Evolutionary conservation across 2,329 filamentous ascomycete genomes (phyloP).

Genomic region (Arthrobotrys sphaeroides): DNA sequence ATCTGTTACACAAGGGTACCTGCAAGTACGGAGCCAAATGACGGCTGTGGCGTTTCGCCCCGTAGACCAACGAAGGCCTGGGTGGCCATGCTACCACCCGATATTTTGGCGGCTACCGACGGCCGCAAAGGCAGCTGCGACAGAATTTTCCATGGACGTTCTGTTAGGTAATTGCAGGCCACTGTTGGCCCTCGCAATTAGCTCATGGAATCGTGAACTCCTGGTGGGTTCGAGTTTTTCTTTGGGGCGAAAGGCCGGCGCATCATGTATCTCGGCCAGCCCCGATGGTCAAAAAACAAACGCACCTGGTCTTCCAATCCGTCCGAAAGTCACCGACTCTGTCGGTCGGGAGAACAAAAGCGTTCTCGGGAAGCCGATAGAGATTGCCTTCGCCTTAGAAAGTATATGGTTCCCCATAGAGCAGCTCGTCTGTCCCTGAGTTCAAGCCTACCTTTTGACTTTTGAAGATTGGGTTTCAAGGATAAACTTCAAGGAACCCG

Average conservation of each 20-base stretch:
- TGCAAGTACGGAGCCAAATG: not conserved
- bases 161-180: slow-evolving; percentile 6
- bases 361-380: not conserved
- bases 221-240: not conserved
- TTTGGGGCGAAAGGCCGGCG: not conserved
- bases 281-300: not conserved
- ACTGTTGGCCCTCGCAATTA: not conserved
- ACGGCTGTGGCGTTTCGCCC: slow-evolving; percentile 28
- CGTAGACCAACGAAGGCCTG: not conserved
- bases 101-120: slow-evolving; percentile 18
- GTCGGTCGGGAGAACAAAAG: not conserved
- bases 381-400: not conserved
- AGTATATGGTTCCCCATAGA: not conserved
- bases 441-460: not conserved
- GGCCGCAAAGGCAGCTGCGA: slow-evolving; percentile 13
- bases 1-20: slow-evolving; percentile 6
- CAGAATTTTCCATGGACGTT: not conserved
- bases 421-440: not conserved
- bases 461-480: not conserved
- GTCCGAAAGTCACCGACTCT: not conserved
- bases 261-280: not conserved
- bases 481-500: not conserved
- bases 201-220: not conserved
- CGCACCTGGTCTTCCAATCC: not conserved
- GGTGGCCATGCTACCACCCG: slow-evolving; percentile 20